These are phyloP conservation scores for Xylariaceae sp. DNA, from an alignment of 2,329 filamentous ascomycete species.

Conservation along the genomic window DNA sequence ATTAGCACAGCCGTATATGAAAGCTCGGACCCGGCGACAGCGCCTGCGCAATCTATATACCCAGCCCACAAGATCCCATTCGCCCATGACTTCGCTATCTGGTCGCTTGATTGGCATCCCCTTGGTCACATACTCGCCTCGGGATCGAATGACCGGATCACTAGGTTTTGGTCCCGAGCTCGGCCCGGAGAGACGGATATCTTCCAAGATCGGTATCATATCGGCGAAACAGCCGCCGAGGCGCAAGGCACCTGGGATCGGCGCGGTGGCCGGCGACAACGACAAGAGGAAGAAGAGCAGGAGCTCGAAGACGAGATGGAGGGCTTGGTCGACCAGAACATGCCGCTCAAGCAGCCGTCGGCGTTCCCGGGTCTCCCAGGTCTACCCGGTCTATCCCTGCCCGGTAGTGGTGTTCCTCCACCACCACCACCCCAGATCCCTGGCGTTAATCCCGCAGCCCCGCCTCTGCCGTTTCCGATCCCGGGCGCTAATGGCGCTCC, in stretches of 20 bases:
- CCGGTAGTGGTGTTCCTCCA: slow-evolving; percentile 40
- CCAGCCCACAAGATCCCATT: slow-evolving; percentile 85
- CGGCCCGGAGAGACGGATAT: slow-evolving; percentile 85
- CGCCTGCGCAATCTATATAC: slow-evolving; percentile 86
- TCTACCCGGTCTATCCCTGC: slow-evolving; percentile 48
- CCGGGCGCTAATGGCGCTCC: slow-evolving; percentile 43
- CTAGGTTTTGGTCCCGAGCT: slow-evolving; percentile 92
- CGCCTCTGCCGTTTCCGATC: slow-evolving; percentile 58
- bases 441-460: slow-evolving; percentile 40
- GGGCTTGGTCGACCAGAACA: slow-evolving; percentile 88
- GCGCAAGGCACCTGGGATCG: slow-evolving; percentile 94
- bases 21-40: slow-evolving; percentile 74
- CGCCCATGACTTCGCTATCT: slow-evolving; percentile 93
- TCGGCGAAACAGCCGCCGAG: slow-evolving; percentile 90
- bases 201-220: slow-evolving; percentile 90
- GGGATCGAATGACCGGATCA: slow-evolving; percentile 94
- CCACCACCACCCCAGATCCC: slow-evolving; percentile 42
- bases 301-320: slow-evolving; percentile 93
- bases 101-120: slow-evolving; percentile 98
- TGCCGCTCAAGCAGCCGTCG: slow-evolving; percentile 63
- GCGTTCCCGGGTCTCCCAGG: slow-evolving; percentile 62
- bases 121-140: slow-evolving; percentile 93
- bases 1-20: slow-evolving; percentile 82
- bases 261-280: slow-evolving; percentile 73
- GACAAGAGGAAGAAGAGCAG: slow-evolving; percentile 90